These are phyloP conservation scores for Yamadazyma sp. DNA, from an alignment of 1,139 yeast species.

Conservation along the genomic window DNA sequence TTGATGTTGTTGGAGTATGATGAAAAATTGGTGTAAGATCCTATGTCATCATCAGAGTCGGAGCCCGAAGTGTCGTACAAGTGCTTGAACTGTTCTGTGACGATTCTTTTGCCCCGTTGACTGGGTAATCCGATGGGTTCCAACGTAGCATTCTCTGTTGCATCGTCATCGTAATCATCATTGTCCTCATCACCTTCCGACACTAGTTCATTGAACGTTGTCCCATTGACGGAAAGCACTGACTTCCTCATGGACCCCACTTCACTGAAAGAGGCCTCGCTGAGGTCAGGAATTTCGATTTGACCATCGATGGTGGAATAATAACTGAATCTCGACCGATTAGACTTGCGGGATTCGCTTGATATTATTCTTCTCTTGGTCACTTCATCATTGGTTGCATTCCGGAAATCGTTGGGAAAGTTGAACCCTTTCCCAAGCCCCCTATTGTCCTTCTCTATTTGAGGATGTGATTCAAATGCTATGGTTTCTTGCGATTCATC, in stretches of 20 bases:
- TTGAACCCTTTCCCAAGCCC: constrained; percentile 39
- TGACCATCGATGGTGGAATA: constrained; percentile 33
- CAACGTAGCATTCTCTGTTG: constrained; percentile 16
- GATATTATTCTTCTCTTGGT: constrained; percentile 19
- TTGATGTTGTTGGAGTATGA: constrained; percentile 12
- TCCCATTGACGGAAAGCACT: constrained; percentile 25
- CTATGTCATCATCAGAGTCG: constrained; percentile 27
- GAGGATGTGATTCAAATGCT: constrained; percentile 9
- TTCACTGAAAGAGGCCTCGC: constrained; percentile 25
- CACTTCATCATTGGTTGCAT: constrained; percentile 34
- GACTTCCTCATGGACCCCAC: constrained; percentile 20
- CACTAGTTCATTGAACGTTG: constrained; percentile 29
- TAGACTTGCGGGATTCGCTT: constrained; percentile 17
- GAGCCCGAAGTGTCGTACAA: constrained; percentile 26
- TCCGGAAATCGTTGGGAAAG: constrained; percentile 37
- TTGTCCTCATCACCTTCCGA: constrained; percentile 17
- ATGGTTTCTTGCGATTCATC: constrained; percentile 12
- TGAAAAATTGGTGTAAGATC: constrained; percentile 17
- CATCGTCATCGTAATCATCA: too few relatives aligned
- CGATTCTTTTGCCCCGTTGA: constrained; percentile 29
- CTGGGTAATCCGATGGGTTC: constrained; percentile 41
- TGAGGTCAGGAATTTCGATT: constrained; percentile 45
- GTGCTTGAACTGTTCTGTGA: constrained; percentile 27
- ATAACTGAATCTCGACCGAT: constrained; percentile 25
- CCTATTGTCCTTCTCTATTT: constrained; percentile 24